phyloP scores from a whole-genome alignment of 176 grass and related monocot genomes.

The Pontederia crassipes region DNA sequence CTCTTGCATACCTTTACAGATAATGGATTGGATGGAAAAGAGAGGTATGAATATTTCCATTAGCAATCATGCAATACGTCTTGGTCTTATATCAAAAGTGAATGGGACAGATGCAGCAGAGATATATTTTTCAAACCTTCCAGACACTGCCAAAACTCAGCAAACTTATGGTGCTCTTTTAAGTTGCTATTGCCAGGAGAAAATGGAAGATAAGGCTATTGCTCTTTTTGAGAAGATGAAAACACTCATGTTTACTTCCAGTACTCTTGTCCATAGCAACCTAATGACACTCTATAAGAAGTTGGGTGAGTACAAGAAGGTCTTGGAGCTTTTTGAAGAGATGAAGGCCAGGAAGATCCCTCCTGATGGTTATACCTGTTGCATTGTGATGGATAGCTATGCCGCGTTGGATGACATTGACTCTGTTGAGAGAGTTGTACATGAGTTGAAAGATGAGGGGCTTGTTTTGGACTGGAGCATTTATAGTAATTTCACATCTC shows the following conservation, averaged over 20 bases:
- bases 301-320: conserved; percentile 1
- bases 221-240: conserved; percentile 15
- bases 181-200: conserved; percentile 2
- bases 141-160: conserved; percentile 1
- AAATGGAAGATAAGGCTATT: conserved; percentile 4
- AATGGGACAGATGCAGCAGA: conserved; percentile 5
- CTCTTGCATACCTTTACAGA: background rate
- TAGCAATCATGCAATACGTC: conserved; percentile 2
- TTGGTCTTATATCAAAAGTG: conserved; percentile 13
- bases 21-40: conserved; percentile 17
- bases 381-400: conserved; percentile 11
- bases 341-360: conserved; percentile 4
- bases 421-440: conserved; percentile 10
- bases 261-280: conserved; percentile 3
- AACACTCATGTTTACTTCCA: conserved; percentile 3
- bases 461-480: background rate
- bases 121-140: conserved; percentile 6
- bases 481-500: conserved; percentile 5
- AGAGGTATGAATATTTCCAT: conserved; percentile 3
- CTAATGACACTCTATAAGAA: conserved; percentile 7
- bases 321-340: background rate
- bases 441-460: conserved; percentile 5
- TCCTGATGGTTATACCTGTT: conserved; percentile 6
- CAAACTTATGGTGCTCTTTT: background rate
- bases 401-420: conserved; percentile 4